Conservation (phyloP, 2,329 filamentous ascomycete species). For the Gyromitra esculenta region DNA sequence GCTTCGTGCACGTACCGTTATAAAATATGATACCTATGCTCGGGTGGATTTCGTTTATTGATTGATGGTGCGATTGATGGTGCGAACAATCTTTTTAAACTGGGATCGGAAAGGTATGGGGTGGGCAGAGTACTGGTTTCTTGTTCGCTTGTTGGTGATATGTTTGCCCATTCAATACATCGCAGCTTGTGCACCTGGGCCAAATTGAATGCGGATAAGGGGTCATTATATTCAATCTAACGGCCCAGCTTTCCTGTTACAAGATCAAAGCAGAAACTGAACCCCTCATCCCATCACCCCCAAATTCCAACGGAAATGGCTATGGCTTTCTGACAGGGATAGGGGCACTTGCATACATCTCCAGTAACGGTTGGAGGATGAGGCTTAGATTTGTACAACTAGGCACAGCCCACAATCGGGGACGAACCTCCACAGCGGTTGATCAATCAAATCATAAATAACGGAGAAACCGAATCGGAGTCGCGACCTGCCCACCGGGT, state of each 20-base stretch:
- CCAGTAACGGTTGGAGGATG: not conserved
- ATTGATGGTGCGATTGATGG: not conserved
- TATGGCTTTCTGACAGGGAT: conserved; percentile 10
- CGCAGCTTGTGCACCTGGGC: conserved; percentile 1
- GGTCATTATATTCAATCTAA: conserved; percentile 38
- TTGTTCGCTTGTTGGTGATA: not conserved
- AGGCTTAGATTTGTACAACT: conserved; percentile 12
- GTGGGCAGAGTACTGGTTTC: not conserved
- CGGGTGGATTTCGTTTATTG: not conserved
- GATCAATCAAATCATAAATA: not conserved
- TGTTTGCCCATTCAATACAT: not conserved
- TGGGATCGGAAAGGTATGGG: not conserved
- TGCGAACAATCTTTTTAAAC: not conserved
- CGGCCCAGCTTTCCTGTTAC: not conserved
- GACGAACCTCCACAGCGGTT: not conserved
- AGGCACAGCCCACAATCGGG: not conserved
- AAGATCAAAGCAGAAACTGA: conserved; percentile 1
- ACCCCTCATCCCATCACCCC: conserved; percentile 7
- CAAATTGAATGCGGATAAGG: conserved; percentile 21
- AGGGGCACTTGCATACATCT: not conserved
- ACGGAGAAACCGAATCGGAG: not conserved
- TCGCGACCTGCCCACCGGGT: not conserved
- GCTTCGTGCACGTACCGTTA: not conserved
- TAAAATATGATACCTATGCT: not conserved
- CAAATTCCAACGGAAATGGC: conserved; percentile 19